These are phyloP conservation scores for Pichia sp. DNA, from an alignment of 1,139 yeast species.

Conservation along the genomic window DNA sequence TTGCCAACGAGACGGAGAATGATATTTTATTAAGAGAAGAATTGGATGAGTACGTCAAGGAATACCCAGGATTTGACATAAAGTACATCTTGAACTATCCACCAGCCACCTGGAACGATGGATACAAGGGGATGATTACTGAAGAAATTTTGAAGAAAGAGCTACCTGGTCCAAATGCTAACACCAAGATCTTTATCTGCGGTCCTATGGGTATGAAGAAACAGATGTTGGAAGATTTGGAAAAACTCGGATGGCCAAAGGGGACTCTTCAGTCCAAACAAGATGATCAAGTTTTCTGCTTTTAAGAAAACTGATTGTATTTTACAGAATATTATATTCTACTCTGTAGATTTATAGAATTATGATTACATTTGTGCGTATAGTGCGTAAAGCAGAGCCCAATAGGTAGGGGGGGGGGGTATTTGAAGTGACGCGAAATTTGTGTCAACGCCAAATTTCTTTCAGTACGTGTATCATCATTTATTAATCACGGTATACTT, in stretches of 20 bases:
- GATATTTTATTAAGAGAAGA: constrained; percentile 68
- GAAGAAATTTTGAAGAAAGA: constrained; percentile 50
- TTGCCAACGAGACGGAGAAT: constrained; percentile 67
- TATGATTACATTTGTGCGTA: too few species aligned
- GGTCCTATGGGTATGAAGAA: constrained; percentile 75
- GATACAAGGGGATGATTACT: constrained; percentile 56
- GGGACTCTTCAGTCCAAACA: constrained; percentile 47
- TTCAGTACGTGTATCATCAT: neutral
- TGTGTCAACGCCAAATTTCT: neutral
- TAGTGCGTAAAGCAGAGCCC: too few species aligned
- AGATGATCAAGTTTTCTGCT: constrained; percentile 67
- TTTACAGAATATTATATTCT: neutral
- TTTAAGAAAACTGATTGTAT: constrained; percentile 32
- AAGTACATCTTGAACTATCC: constrained; percentile 43
- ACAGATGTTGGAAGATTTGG: constrained; percentile 44
- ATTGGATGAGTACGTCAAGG: constrained; percentile 59
- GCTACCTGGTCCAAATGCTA: constrained; percentile 45
- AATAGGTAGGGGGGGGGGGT: too few species aligned
- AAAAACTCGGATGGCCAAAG: constrained; percentile 59
- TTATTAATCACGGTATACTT: neutral
- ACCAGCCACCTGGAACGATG: constrained; percentile 43
- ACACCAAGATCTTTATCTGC: constrained; percentile 58
- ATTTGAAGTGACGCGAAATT: neutral
- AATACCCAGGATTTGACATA: constrained; percentile 58
- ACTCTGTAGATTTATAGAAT: neutral